phyloP scores from a whole-genome alignment of 2,329 filamentous ascomycete species.

The Cladosporium oxysporum region DNA sequence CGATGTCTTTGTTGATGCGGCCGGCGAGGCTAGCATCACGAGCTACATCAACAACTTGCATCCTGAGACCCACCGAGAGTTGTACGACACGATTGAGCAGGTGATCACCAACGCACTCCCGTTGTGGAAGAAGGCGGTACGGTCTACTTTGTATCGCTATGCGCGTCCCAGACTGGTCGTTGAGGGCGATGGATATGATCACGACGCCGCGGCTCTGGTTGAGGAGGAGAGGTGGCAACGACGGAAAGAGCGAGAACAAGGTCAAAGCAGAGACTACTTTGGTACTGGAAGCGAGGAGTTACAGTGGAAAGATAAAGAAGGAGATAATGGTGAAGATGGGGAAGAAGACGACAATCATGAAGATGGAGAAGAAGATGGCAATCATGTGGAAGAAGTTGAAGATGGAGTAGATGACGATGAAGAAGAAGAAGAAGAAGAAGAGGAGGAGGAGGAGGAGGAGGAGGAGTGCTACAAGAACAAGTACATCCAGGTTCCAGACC shows the following conservation, averaged over 20 bases:
- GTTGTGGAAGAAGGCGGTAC: slow-evolving; percentile 31
- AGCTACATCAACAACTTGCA: slow-evolving; percentile 39
- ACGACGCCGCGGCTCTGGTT: not conserved
- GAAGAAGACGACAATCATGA: too few relatives aligned
- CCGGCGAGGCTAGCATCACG: slow-evolving; percentile 25
- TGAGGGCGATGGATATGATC: not conserved
- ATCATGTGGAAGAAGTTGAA: too few relatives aligned
- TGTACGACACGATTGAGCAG: slow-evolving; percentile 31
- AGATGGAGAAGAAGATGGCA: too few relatives aligned
- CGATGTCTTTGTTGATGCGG: slow-evolving; percentile 26
- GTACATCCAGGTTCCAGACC: not conserved
- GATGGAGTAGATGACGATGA: not conserved
- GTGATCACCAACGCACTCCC: slow-evolving; percentile 31
- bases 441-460: not conserved
- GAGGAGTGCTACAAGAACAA: not conserved
- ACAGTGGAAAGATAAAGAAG: too few relatives aligned
- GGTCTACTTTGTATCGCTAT: not conserved
- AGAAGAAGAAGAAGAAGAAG: not conserved
- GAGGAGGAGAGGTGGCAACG: too few relatives aligned
- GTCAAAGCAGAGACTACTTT: not conserved
- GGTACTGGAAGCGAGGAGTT: too few relatives aligned
- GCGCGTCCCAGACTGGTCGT: not conserved
- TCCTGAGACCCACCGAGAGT: slow-evolving; percentile 24
- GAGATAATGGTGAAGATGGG: too few relatives aligned
- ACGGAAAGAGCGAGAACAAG: not conserved